Percentiles rank a stretch among this genome's conserved stretches.
phyloP scores from a whole-genome alignment of 2,329 filamentous ascomycete genomes.

The Botryosphaeria dothidea region DNA sequence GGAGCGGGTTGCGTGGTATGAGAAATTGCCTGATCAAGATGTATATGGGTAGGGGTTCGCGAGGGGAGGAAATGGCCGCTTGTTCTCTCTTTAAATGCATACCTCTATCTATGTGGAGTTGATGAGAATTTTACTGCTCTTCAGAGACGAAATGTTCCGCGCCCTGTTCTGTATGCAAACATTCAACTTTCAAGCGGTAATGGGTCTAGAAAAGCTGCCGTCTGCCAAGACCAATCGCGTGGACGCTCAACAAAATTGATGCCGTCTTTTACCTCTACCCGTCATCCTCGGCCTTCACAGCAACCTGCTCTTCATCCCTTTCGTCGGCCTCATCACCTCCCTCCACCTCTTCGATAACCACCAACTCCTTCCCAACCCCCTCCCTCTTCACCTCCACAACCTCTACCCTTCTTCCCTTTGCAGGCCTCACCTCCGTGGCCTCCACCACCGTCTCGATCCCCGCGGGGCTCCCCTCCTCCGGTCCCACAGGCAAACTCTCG shows the following conservation, averaged over 20 bases:
- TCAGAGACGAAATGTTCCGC: too few species aligned
- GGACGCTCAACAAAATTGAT: too few species aligned
- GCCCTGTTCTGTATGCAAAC: too few species aligned
- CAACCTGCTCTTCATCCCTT: background rate
- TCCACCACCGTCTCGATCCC: conserved; percentile 82
- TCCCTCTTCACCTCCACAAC: conserved; percentile 34
- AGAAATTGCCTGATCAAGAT: background rate
- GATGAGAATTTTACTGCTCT: too few species aligned
- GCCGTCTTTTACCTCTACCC: too few species aligned
- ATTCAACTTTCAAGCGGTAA: too few species aligned
- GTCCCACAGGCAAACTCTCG: conserved; percentile 72
- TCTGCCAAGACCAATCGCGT: too few species aligned
- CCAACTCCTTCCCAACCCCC: background rate
- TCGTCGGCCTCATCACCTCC: background rate
- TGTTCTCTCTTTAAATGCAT: too few species aligned
- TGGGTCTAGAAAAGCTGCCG: too few species aligned
- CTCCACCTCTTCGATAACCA: background rate
- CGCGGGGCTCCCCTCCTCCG: conserved; percentile 65
- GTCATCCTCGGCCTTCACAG: background rate
- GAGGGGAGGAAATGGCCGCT: too few species aligned
- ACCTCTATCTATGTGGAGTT: too few species aligned
- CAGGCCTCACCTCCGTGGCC: conserved; percentile 64
- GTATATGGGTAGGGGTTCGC: background rate
- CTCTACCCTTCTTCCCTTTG: conserved; percentile 41
- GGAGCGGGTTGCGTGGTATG: conserved; percentile 1